Base-by-base conservation (phyloP, 352 stramenopile genomes). In the Phytophthora macrochlamydospora region DNA sequence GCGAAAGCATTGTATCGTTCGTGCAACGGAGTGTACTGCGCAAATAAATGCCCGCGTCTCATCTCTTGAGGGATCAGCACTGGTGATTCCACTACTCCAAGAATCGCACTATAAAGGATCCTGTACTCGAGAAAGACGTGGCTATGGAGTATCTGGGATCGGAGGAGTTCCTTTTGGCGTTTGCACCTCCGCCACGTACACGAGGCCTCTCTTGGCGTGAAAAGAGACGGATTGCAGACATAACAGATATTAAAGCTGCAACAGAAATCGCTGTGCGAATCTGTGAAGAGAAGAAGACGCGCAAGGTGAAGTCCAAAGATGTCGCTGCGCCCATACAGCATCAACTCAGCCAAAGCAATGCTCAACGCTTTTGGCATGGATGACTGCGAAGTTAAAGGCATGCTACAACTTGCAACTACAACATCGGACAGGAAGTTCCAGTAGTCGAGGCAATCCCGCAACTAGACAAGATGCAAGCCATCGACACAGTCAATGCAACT, bases 381-480 rank as follows among this genome's bases (percentile, higher is more conserved):
- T 14, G 33, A 56, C n/a, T 31, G 29, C 13, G 50, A 56, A 45
- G 33, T 56, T 11, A 18, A 30, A 29, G 1, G 8, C 44, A 32
- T 51, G 8, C 7, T 59, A 8, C 51, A n/a, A 37, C 45, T 42
- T 13, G 35, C 45, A 4, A 13, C 13, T 56, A 32, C 56, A 56
- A 30, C 13, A 28, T 51, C 8, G 45, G 30, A 1, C 37, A 63
- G 30, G 13, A n/a, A 43, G 7, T 50, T 13, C 56, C 46, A 28
- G 56, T 63, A 9, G 29, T 56, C n/a, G 56, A 55, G 33, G 38
- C 33, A 3, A 63, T 63, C n/a, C 56, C 45, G 3, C 49, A 55
- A 8, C 32, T 55, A n/a, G 49, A 55, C 32, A 55, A 55, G 49
- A 24, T 55, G 9, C 31, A 55, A 14, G 30, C 50, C 3, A 43